Conservation (phyloP, 768 basidiomycete species). For the Exsudoporus frostii region DNA sequence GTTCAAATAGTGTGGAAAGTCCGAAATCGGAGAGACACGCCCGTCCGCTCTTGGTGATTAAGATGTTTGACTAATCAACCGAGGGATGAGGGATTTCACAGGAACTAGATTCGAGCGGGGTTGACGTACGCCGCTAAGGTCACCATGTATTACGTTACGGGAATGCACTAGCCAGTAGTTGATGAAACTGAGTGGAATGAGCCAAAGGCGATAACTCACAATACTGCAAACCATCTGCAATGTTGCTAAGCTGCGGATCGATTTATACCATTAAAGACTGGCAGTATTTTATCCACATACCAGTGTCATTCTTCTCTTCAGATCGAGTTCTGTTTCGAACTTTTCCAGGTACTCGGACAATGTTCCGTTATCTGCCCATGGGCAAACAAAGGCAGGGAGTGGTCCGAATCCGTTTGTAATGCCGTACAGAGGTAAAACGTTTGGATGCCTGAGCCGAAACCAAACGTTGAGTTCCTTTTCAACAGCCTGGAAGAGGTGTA, state of each 20-base stretch:
- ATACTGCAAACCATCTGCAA: conserved; percentile 24
- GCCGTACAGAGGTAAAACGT: conserved; percentile 32
- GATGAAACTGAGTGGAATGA: neutral
- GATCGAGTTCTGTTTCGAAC: conserved; percentile 5
- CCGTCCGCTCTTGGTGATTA: conserved; percentile 7
- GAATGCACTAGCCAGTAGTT: conserved; percentile 17
- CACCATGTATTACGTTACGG: conserved; percentile 36
- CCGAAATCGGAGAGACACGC: conserved; percentile 33
- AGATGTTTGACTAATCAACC: conserved; percentile 19
- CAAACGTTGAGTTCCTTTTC: conserved; percentile 31
- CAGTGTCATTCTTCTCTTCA: conserved; percentile 15
- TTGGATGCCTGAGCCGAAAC: conserved; percentile 27
- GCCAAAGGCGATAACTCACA: conserved; percentile 2
- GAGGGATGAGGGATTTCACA: neutral
- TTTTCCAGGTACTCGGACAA: conserved; percentile 29
- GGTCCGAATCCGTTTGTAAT: conserved; percentile 24
- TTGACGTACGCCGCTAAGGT: conserved; percentile 35
- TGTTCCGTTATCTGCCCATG: conserved; percentile 33
- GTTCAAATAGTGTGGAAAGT: conserved; percentile 20
- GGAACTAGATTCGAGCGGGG: neutral
- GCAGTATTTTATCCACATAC: neutral
- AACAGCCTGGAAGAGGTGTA: conserved; percentile 18
- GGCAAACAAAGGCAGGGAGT: conserved; percentile 32
- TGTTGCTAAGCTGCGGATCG: conserved; percentile 20
- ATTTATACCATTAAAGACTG: neutral